Evolutionary conservation across 306 rosid genomes (phyloP).

Genomic region (Corylus heterophylla): DNA sequence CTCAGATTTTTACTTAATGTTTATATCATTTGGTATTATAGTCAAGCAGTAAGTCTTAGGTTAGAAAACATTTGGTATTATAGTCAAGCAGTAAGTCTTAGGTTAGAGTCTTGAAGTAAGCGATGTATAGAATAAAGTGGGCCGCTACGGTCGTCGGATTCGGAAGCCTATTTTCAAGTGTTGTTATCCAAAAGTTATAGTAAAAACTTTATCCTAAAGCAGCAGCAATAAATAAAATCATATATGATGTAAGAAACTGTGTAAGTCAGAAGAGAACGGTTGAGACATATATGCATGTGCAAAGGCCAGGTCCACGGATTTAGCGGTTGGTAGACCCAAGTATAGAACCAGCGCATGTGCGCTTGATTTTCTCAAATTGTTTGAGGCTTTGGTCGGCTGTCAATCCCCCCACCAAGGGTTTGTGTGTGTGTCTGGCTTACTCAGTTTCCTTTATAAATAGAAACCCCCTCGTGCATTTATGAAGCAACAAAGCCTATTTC

Average conservation of each 20-base stretch:
- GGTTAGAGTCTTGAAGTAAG: no score
- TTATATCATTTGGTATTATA: no score
- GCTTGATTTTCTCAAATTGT: conserved; percentile 43
- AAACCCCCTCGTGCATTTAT: conserved; percentile 31
- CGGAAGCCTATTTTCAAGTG: no score
- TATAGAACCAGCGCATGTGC: conserved; percentile 73
- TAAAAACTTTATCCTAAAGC: no score
- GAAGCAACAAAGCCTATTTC: conserved; percentile 21
- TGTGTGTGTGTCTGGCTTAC: neutral
- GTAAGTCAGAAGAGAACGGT: conserved; percentile 27
- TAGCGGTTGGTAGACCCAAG: conserved; percentile 54
- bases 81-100: no score
- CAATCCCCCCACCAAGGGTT: neutral
- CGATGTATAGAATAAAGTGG: no score
- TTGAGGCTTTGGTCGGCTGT: conserved; percentile 27
- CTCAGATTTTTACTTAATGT: no score
- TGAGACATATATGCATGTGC: conserved; percentile 40
- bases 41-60: no score
- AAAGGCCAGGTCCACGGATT: conserved; percentile 36
- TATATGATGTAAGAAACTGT: neutral
- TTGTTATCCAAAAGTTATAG: no score
- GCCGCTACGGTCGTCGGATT: no score
- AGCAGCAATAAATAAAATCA: conserved; percentile 16
- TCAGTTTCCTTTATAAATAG: conserved; percentile 51
- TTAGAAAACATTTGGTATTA: no score